Evolutionary conservation across 208 protist species (phyloP).

Genomic region (Acanthamoeba royreba): DNA sequence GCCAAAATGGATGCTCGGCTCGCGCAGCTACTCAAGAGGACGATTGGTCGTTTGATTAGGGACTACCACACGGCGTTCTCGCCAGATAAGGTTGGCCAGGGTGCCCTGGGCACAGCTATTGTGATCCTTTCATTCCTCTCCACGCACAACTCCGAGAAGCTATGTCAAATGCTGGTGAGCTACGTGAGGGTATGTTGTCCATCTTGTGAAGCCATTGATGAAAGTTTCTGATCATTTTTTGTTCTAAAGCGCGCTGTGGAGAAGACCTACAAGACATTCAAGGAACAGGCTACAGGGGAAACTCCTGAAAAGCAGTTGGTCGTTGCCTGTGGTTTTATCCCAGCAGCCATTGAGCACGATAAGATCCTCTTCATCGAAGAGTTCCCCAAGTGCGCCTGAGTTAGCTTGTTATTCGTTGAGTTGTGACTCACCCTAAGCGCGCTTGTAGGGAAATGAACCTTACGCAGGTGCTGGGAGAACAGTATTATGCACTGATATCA

Average conservation of each 20-base stretch:
- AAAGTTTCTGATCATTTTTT: not conserved
- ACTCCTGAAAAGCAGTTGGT: not conserved
- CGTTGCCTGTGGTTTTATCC: conserved; percentile 19
- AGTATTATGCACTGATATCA: not conserved
- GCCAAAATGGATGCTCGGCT: not conserved
- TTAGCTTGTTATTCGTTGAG: not conserved
- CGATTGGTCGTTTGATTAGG: not conserved
- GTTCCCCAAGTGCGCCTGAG: not conserved
- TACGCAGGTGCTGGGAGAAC: not conserved
- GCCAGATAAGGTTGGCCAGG: not conserved
- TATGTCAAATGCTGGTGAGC: not conserved
- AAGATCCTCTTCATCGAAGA: not conserved
- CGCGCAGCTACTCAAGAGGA: not conserved
- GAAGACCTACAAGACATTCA: conserved; percentile 27
- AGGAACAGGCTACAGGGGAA: not conserved
- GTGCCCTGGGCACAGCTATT: conserved; percentile 16
- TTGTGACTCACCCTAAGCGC: not conserved
- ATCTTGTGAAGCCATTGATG: not conserved
- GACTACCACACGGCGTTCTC: conserved; percentile 8
- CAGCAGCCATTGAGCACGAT: conserved; percentile 19
- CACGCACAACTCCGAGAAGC: not conserved
- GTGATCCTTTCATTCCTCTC: not conserved
- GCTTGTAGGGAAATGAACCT: not conserved
- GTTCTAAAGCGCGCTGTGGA: not conserved
- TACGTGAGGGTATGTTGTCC: not conserved